Conservation (phyloP, 2,329 filamentous ascomycete species). For the Neoarthrinium moseri region DNA sequence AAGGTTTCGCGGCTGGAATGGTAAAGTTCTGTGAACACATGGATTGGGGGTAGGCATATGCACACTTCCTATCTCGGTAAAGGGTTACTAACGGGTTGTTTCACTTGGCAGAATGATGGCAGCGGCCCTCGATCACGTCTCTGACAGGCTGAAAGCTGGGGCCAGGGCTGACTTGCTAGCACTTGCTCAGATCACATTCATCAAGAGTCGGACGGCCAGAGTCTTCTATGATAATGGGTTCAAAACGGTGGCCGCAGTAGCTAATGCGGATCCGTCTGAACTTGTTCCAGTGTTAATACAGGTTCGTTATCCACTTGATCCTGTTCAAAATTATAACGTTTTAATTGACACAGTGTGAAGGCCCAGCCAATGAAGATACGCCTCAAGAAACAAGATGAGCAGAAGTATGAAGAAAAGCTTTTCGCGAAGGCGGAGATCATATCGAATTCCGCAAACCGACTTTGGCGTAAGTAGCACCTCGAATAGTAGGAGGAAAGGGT, state of each 20-base stretch:
- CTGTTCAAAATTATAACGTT: no score
- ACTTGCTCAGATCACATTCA: constrained; percentile 68
- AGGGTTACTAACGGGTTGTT: no score
- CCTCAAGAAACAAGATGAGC: constrained; percentile 53
- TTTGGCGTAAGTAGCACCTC: constrained; percentile 58
- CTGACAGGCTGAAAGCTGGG: constrained; percentile 70
- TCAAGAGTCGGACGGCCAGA: constrained; percentile 73
- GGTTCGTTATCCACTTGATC: constrained; percentile 36
- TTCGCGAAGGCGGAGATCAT: constrained; percentile 67
- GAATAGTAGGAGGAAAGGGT: not conserved
- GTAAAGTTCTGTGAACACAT: constrained; percentile 77
- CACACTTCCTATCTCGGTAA: no score
- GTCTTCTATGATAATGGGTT: constrained; percentile 78
- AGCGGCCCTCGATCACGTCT: constrained; percentile 72
- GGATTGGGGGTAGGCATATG: constrained; percentile 61
- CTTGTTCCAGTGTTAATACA: constrained; percentile 71
- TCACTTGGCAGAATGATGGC: constrained; percentile 64
- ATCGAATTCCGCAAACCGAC: constrained; percentile 63
- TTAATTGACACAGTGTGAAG: constrained; percentile 30
- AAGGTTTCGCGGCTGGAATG: constrained; percentile 77
- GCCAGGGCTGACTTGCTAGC: constrained; percentile 70
- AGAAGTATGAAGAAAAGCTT: constrained; percentile 63
- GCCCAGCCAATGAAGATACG: constrained; percentile 66
- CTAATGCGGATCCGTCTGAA: constrained; percentile 67
- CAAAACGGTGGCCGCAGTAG: constrained; percentile 64